These are phyloP conservation scores for Penicillium psychrofluorescens DNA, from an alignment of 495 filamentous ascomycete genomes.

Conservation along the genomic window DNA sequence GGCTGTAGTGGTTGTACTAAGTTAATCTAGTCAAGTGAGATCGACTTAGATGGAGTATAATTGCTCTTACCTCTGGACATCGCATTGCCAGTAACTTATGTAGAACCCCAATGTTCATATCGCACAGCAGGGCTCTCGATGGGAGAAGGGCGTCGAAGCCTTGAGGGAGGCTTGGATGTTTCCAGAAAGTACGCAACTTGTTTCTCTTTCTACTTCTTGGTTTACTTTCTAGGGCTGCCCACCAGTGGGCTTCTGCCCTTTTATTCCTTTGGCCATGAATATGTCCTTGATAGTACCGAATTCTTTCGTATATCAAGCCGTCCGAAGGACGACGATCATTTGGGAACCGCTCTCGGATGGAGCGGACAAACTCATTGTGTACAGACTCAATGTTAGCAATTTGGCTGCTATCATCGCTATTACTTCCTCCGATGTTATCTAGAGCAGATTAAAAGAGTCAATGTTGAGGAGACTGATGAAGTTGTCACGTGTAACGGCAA, in stretches of 20 bases:
- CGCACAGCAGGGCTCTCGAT: constrained; percentile 3
- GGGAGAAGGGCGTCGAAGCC: constrained; percentile 5
- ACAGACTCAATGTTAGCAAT: not conserved
- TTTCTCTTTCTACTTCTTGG: constrained; percentile 2
- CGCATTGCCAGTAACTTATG: constrained; percentile 8
- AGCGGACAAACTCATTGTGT: not conserved
- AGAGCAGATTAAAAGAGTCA: too few species aligned
- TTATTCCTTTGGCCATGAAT: not conserved
- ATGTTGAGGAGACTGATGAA: too few species aligned
- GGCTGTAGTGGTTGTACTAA: constrained; percentile 1
- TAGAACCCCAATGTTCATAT: constrained; percentile 6
- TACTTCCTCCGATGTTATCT: not conserved
- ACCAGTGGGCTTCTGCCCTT: constrained; percentile 4
- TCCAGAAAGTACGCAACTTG: constrained; percentile 2
- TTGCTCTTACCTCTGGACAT: constrained; percentile 5
- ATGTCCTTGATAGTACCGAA: constrained; percentile 6
- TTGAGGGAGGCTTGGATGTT: not conserved
- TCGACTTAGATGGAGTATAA: not conserved
- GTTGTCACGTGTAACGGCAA: too few species aligned
- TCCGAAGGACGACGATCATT: constrained; percentile 7
- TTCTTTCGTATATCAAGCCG: constrained; percentile 8
- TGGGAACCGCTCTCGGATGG: not conserved
- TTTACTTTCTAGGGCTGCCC: not conserved
- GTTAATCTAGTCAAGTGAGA: too few species aligned
- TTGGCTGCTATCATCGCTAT: not conserved